Conservation (phyloP, 495 filamentous ascomycete genomes). For the Daldinia concentrica region DNA sequence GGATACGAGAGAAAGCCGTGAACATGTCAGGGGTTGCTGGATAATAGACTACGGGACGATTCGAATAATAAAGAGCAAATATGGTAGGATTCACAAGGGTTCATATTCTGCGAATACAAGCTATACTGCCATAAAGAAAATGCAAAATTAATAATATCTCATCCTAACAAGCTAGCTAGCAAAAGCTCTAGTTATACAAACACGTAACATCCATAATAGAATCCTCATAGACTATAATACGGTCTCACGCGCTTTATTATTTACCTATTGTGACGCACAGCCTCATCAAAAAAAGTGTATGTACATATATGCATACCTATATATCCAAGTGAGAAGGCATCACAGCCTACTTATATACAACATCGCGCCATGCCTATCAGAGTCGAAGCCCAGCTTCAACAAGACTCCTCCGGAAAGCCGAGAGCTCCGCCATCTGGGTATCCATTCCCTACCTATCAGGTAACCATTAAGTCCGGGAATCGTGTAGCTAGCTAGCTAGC, state of each 20-base stretch:
- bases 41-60: too few species aligned
- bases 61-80: too few species aligned
- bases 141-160: too few species aligned
- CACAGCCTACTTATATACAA: constrained; percentile 6
- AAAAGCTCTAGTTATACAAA: too few species aligned
- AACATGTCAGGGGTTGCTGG: too few species aligned
- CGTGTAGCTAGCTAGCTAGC: neutral
- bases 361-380: neutral
- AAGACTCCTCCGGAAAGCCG: neutral
- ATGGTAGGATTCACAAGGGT: too few species aligned
- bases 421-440: constrained; percentile 12
- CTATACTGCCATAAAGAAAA: too few species aligned
- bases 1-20: too few species aligned
- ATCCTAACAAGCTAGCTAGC: too few species aligned
- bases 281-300: neutral
- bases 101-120: too few species aligned
- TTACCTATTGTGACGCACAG: neutral
- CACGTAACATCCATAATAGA: too few species aligned
- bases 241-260: neutral
- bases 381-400: constrained; percentile 28
- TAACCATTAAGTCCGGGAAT: constrained; percentile 14
- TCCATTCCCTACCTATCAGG: neutral
- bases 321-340: constrained; percentile 11
- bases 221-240: too few species aligned
- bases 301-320: neutral